Evolutionary conservation across 148 eudicot genomes (phyloP).

Genomic region (Salicornia ramosissima): DNA sequence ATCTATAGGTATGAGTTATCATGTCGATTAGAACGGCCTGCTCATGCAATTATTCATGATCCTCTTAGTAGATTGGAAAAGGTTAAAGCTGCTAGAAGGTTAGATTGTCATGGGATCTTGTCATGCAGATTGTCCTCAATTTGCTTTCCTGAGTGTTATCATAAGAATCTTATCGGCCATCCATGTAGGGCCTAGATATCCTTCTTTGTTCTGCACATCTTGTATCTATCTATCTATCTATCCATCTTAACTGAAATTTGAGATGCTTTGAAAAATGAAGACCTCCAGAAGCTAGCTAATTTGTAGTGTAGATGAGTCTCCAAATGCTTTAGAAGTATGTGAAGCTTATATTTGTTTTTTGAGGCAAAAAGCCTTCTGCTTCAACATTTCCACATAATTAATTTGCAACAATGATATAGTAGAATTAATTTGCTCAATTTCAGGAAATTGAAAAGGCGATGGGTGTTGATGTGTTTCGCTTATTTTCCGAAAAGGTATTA

Average conservation of each 20-base stretch:
- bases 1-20: slow-evolving; percentile 45
- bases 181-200: background rate
- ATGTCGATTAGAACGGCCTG: background rate
- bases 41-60: too few species aligned
- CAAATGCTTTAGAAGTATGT: slow-evolving; percentile 54
- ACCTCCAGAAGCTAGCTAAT: slow-evolving; percentile 65
- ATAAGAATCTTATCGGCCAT: slow-evolving; percentile 4
- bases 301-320: slow-evolving; percentile 41
- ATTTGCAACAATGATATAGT: background rate
- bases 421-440: slow-evolving; percentile 2
- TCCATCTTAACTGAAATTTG: slow-evolving; percentile 58
- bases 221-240: background rate
- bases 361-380: background rate
- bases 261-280: slow-evolving; percentile 59
- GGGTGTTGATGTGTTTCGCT: slow-evolving; percentile 52
- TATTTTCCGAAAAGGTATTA: slow-evolving; percentile 61
- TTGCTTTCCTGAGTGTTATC: background rate
- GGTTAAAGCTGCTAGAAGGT: background rate
- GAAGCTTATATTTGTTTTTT: background rate
- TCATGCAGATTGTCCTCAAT: background rate
- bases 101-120: background rate
- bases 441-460: slow-evolving; percentile 72
- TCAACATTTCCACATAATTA: background rate
- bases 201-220: too few species aligned
- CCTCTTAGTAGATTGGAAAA: background rate